These are phyloP conservation scores for Coelastrella sp. DNA, from an alignment of 139 green algal genomes.

Conservation along the genomic window DNA sequence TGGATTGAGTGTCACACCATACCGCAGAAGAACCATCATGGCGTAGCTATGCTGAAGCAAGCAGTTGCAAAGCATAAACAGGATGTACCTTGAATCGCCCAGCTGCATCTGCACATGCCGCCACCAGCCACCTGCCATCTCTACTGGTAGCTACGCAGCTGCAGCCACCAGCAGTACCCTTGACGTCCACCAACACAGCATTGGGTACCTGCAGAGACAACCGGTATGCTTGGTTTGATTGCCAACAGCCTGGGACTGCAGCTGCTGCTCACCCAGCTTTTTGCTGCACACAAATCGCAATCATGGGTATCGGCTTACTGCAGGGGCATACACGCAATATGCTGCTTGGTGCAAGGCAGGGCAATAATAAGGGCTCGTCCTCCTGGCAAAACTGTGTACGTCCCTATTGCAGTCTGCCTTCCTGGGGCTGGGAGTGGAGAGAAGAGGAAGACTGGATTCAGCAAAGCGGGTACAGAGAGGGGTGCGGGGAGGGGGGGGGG, in stretches of 20 bases:
- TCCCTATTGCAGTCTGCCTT: no score
- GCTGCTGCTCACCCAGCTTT: neutral
- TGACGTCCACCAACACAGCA: conserved; percentile 12
- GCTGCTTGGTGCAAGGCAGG: no score
- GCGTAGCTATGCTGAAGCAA: neutral
- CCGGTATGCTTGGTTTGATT: neutral
- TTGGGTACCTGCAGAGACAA: conserved; percentile 35
- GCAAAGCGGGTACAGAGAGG: no score
- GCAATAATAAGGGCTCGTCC: no score
- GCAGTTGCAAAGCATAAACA: neutral
- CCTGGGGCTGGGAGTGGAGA: no score
- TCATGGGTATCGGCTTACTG: no score
- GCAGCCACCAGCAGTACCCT: conserved; percentile 19
- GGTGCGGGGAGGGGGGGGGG: no score
- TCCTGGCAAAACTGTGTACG: no score
- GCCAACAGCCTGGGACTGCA: neutral
- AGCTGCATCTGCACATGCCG: conserved; percentile 1
- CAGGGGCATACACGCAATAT: no score
- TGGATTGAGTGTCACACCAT: no score
- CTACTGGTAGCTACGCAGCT: conserved; percentile 11
- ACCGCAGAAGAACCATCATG: no score
- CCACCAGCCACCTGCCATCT: conserved; percentile 42
- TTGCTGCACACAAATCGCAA: neutral
- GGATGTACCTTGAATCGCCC: conserved; percentile 42
- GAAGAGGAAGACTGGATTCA: no score